Conservation (phyloP, 1,284 basidiomycete genomes). For the Hypsizygus ulmarius region DNA sequence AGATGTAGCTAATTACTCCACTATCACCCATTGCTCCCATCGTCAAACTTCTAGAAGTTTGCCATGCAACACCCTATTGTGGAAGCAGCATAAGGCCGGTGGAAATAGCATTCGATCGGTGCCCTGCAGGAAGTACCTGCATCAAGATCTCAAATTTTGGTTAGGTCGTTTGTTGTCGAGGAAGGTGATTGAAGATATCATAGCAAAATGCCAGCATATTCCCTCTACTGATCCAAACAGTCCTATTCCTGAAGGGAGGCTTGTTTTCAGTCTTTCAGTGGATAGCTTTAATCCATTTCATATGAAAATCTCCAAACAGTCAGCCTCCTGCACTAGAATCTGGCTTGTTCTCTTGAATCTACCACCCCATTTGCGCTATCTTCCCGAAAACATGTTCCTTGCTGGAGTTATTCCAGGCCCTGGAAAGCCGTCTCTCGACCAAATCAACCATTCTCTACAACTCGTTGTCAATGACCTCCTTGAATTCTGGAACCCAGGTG, state of each 20-base stretch:
- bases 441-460: constrained; percentile 19
- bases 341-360: constrained; percentile 23
- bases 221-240: background rate
- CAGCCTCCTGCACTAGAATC: constrained; percentile 18
- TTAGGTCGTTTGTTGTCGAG: constrained; percentile 14
- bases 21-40: background rate
- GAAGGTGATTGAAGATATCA: constrained; percentile 20
- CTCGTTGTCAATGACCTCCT: constrained; percentile 20
- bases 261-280: constrained; percentile 20
- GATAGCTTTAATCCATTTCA: constrained; percentile 29
- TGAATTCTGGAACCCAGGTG: constrained; percentile 23
- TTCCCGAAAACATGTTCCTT: constrained; percentile 24
- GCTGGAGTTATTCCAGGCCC: constrained; percentile 23
- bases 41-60: background rate
- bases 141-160: background rate
- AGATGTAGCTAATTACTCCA: background rate
- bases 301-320: constrained; percentile 20
- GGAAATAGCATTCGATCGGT: background rate
- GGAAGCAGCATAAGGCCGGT: background rate
- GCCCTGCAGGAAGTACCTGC: background rate
- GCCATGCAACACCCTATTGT: background rate
- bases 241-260: constrained; percentile 12
- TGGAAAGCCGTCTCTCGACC: constrained; percentile 17
- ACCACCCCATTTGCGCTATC: constrained; percentile 22
- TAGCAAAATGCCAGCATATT: constrained; percentile 12